Evolutionary conservation across 1,284 basidiomycete genomes (phyloP), one percentile per base, ranked within the genome.

Genomic region (Ceratobasidium sp.): DNA sequence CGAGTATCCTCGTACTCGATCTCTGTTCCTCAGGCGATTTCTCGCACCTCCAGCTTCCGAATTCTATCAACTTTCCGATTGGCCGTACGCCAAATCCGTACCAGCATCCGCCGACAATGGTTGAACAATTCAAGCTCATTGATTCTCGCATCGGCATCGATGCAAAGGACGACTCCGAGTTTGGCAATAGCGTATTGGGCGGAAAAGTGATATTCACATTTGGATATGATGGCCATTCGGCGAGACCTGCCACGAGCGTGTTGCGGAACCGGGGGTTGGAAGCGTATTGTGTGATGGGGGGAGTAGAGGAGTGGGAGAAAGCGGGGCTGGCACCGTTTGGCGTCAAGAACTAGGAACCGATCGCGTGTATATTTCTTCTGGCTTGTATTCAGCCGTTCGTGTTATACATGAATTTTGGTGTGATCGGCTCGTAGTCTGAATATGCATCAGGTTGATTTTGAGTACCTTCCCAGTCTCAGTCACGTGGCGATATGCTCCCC

Each of bases 231-330:
- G 64, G 64, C 11, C 64, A 66, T 51, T 51, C 47, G 31, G 64
- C 64, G 45, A 49, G 64, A 13, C 64, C 53, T 13, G 64, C 47
- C 47, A 66, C 53, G 64, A 51, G 64, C 47, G 45, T 53, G 28
- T 15, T 66, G 2, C 45, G 64, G 64, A 66, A 66, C n/a, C 11
- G 64, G 17, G 64, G 64, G 20, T 23, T 66, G 31, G 64, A 66
- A 28, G 64, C 64, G 47, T 66, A 66, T 35, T 66, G 64, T 23
- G 47, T 66, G 26, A 66, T 66, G 64, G 64, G 64, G 35, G 64
- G 47, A 20, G 47, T 66, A 31, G 64, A 66, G 23, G 64, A 51
- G 45, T 66, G 64, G 64, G 64, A 49, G 20, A 66, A 35, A 37
- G 11, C 13, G 3, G 47, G 64, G 28, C n/a, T 66, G 6, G 47